phyloP scores from a whole-genome alignment of 139 green algal species.

The Chlamydomonas sp. region DNA sequence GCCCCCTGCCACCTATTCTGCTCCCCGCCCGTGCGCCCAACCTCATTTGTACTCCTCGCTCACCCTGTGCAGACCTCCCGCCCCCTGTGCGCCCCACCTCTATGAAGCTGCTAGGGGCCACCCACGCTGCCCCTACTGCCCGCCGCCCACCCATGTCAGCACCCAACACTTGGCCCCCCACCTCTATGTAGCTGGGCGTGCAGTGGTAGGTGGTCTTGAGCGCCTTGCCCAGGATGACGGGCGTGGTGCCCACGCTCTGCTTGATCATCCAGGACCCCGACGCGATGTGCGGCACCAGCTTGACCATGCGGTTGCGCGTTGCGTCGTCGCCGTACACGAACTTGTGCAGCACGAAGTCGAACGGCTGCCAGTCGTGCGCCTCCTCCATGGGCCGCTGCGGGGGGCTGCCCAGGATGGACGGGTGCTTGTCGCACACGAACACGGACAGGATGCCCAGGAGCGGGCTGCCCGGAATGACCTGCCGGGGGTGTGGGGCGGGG shows the following conservation, averaged over 20 bases:
- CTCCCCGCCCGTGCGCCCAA: neutral
- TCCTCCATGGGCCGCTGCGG: constrained; percentile 43
- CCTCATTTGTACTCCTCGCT: no score
- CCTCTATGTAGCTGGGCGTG: constrained; percentile 31
- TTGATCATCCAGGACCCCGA: constrained; percentile 57
- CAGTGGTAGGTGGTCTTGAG: constrained; percentile 52
- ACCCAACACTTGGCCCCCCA: neutral
- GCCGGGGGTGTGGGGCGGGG: neutral
- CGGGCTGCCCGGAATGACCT: constrained; percentile 36
- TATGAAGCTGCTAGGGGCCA: no score
- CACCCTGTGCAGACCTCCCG: no score
- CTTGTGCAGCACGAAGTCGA: neutral
- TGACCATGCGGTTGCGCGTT: constrained; percentile 51
- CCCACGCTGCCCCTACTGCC: no score
- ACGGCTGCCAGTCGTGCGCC: constrained; percentile 38
- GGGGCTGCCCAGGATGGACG: constrained; percentile 18
- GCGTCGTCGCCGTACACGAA: constrained; percentile 52
- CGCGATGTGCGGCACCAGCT: constrained; percentile 58
- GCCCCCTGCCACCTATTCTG: neutral
- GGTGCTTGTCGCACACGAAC: constrained; percentile 39
- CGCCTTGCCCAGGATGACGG: constrained; percentile 57
- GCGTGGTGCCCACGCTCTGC: constrained; percentile 62
- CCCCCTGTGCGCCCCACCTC: no score
- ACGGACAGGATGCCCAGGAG: constrained; percentile 23
- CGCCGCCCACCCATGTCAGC: no score